Evolutionary conservation across 331 rosid genomes (phyloP).

Genomic region (Saraca asoca): DNA sequence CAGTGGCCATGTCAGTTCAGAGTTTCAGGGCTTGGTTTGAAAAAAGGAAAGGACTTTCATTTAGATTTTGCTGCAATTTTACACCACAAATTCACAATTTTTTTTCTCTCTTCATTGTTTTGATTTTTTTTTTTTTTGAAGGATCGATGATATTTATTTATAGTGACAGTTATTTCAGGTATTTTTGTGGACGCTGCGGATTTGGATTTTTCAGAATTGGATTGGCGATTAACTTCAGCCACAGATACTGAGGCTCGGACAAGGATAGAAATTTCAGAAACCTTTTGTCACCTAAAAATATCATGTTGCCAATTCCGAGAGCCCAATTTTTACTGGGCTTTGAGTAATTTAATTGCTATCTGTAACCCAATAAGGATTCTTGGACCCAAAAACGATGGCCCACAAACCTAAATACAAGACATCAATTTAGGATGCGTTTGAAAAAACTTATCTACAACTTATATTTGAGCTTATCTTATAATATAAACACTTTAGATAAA

Average conservation of each 20-base stretch:
- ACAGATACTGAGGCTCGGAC: constrained; percentile 12
- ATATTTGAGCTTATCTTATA: too few species aligned
- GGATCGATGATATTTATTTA: background rate
- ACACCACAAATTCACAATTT: constrained; percentile 36
- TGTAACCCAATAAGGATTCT: too few species aligned
- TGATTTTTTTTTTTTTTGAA: background rate
- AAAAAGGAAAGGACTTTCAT: constrained; percentile 24
- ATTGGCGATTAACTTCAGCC: constrained; percentile 38
- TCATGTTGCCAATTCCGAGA: too few species aligned
- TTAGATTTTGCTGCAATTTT: constrained; percentile 36
- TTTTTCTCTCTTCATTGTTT: background rate
- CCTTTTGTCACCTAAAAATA: too few species aligned
- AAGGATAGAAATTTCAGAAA: too few species aligned
- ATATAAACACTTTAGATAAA: too few species aligned
- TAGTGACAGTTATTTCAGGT: constrained; percentile 24
- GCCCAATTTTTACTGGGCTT: too few species aligned
- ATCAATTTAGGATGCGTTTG: too few species aligned
- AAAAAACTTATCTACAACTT: too few species aligned
- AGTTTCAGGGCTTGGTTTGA: constrained; percentile 14
- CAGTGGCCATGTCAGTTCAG: constrained; percentile 61
- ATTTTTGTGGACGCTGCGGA: constrained; percentile 58
- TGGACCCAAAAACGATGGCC: too few species aligned
- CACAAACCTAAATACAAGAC: too few species aligned
- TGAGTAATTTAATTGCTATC: too few species aligned
- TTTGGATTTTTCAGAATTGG: constrained; percentile 31